Percentiles rank a stretch among this genome's conserved stretches.
phyloP scores from a whole-genome alignment of 192 early-diverging fungal species.

The Entomortierella lignicola region DNA sequence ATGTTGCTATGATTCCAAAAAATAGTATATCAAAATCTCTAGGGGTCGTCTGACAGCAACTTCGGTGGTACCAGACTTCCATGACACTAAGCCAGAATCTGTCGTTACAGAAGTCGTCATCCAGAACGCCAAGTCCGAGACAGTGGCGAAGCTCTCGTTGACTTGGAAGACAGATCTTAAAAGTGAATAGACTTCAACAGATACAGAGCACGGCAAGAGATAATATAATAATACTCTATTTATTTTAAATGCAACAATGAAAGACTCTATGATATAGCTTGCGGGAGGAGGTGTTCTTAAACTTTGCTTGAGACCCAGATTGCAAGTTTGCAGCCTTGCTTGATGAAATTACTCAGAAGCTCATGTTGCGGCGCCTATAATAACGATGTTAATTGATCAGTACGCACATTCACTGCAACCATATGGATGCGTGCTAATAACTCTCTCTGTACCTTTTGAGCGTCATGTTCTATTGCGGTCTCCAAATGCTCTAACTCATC shows the following conservation, averaged over 20 bases:
- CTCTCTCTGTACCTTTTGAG: slow-evolving; percentile 78
- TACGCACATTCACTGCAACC: background rate
- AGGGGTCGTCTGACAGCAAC: slow-evolving; percentile 28
- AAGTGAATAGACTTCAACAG: slow-evolving; percentile 4
- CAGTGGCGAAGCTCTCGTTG: slow-evolving; percentile 39
- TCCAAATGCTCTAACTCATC: slow-evolving; percentile 96
- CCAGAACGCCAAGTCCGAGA: slow-evolving; percentile 32
- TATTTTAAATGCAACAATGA: no score
- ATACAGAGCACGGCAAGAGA: background rate
- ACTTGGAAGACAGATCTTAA: slow-evolving; percentile 37
- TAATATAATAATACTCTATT: no score
- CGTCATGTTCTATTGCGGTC: slow-evolving; percentile 88
- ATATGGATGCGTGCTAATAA: no score
- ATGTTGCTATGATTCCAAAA: no score
- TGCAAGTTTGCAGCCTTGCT: slow-evolving; percentile 89
- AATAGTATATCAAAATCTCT: slow-evolving; percentile 27
- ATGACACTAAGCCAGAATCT: background rate
- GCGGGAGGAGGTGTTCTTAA: no score
- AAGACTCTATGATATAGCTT: no score
- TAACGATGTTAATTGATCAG: slow-evolving; percentile 1
- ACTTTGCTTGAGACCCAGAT: slow-evolving; percentile 92
- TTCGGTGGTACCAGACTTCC: slow-evolving; percentile 6
- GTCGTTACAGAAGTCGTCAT: slow-evolving; percentile 27
- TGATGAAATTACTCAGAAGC: slow-evolving; percentile 79
- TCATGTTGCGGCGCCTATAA: slow-evolving; percentile 81